These are phyloP conservation scores for Plasmopara muralis DNA, from an alignment of 352 stramenopile genomes.

Conservation along the genomic window DNA sequence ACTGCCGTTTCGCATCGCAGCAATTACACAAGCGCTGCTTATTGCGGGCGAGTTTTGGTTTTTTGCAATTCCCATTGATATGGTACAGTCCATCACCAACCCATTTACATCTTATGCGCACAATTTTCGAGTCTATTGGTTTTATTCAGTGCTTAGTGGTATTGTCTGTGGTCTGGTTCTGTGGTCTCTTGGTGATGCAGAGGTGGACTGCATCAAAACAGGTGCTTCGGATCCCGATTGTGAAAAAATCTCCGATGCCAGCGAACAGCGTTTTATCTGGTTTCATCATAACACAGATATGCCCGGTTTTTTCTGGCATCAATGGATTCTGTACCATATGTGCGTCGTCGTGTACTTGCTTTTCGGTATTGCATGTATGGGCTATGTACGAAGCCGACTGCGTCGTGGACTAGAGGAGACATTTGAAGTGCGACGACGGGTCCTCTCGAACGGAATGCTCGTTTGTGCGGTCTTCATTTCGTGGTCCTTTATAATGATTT, in stretches of 20 bases:
- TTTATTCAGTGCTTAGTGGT: constrained; percentile 73
- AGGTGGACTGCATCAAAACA: constrained; percentile 16
- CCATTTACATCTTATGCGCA: constrained; percentile 83
- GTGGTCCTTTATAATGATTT: constrained; percentile 72
- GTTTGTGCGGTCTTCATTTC: constrained; percentile 81
- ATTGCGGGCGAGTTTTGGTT: constrained; percentile 87
- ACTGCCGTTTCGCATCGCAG: constrained; percentile 55
- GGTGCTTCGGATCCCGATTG: constrained; percentile 22
- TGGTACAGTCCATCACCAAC: constrained; percentile 87
- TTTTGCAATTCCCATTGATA: constrained; percentile 84
- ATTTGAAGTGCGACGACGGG: constrained; percentile 71
- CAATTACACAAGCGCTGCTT: constrained; percentile 67
- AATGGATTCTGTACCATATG: constrained; percentile 77
- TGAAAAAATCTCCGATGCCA: constrained; percentile 11
- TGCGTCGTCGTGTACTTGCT: constrained; percentile 76
- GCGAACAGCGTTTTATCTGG: constrained; percentile 64
- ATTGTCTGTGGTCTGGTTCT: constrained; percentile 58
- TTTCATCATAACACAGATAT: constrained; percentile 80
- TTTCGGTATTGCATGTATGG: constrained; percentile 62
- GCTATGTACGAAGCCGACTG: constrained; percentile 72
- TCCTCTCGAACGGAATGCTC: constrained; percentile 72
- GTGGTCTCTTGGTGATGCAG: constrained; percentile 46
- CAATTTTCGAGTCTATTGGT: constrained; percentile 81
- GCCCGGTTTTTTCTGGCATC: constrained; percentile 72
- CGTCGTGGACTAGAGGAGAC: constrained; percentile 74